Evolutionary conservation across 176 grass and related monocot species (phyloP), one percentile per base, ranked within the genome.

Genomic region (Neostapfia colusana): DNA sequence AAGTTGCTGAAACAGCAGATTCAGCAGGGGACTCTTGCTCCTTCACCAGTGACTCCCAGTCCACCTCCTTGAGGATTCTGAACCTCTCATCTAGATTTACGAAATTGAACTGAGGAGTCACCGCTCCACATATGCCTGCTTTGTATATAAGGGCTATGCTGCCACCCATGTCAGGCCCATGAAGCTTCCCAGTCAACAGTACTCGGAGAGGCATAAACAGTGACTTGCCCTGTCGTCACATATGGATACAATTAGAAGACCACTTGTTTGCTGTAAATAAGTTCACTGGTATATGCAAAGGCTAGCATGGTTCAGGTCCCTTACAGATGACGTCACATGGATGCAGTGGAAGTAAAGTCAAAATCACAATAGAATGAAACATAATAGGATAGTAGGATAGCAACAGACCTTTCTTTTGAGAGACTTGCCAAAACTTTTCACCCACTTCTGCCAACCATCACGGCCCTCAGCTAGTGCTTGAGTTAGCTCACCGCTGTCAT

Each of bases 401-500:
- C 0, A 61, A 85, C 79, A 51, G 23, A 90, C 91, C 91, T 98
- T 92, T 60, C 87, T 86, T 66, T 92, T 92, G 20, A 88, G 85
- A 40, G 87, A 79, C 79, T 98, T 95, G 69, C 89, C 89, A 82
- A 94, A 98, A 84, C 67, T 50, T 86, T 90, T 94, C 61, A 94
- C 91, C 91, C 91, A 98, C 71, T 92, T 92, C 54, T 93, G 80
- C 87, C 95, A 94, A 77, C 91, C 91, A 70, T 86, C 83, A 82
- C 77, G 76, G 1, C 91, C 91, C 57, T 94, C 91, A 73, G 81
- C 81, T 73, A 92, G 67, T 82, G 95, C 87, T 90, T 90, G 79
- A 90, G 48, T 43, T 34, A 98, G 85, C 27, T 98, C 91, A 51
- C 89, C 89, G 4, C 82, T 88, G 82, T 92, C 85, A 28, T 98